These are phyloP conservation scores for Cyanophora paradoxa DNA, from an alignment of 78 protist species.

Conservation along the genomic window DNA sequence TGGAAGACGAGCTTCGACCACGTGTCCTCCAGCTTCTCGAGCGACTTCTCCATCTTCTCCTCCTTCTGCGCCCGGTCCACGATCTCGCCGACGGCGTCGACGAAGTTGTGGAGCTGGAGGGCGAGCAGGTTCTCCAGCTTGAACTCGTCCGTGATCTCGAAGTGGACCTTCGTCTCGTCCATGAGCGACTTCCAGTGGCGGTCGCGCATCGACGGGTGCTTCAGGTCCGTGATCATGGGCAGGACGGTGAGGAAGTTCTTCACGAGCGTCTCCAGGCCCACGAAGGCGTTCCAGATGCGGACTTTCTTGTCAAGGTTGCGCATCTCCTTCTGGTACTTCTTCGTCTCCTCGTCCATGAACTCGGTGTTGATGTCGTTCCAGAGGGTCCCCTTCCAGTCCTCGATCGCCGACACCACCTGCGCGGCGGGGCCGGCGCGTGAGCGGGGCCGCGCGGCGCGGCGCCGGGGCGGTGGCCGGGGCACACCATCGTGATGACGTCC, in stretches of 20 bases:
- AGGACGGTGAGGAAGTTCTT: conserved; percentile 35
- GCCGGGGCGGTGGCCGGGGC: too few relatives aligned
- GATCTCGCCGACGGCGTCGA: conserved; percentile 51
- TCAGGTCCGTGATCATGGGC: conserved; percentile 47
- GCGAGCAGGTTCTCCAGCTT: conserved; percentile 35
- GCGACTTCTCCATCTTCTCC: conserved; percentile 43
- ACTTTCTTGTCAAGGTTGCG: background rate
- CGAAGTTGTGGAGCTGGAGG: conserved; percentile 39
- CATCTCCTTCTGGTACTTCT: conserved; percentile 14
- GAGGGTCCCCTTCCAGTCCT: conserved; percentile 15
- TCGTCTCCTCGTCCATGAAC: conserved; percentile 27
- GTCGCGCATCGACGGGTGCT: conserved; percentile 50
- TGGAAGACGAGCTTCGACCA: conserved; percentile 13
- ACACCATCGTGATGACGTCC: conserved; percentile 26
- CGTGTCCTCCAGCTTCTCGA: conserved; percentile 1
- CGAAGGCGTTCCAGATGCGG: conserved; percentile 16
- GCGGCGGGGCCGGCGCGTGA: too few relatives aligned
- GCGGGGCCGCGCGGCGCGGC: too few relatives aligned
- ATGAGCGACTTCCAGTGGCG: conserved; percentile 54
- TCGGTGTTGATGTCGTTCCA: conserved; percentile 32
- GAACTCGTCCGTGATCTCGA: conserved; percentile 35
- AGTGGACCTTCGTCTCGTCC: conserved; percentile 9
- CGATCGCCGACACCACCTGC: background rate
- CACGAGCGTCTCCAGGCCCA: conserved; percentile 5
- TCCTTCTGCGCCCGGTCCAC: conserved; percentile 44